Evolutionary conservation across 192 early-diverging fungal genomes (phyloP).

Genomic region (Backusella mclennaniae): DNA sequence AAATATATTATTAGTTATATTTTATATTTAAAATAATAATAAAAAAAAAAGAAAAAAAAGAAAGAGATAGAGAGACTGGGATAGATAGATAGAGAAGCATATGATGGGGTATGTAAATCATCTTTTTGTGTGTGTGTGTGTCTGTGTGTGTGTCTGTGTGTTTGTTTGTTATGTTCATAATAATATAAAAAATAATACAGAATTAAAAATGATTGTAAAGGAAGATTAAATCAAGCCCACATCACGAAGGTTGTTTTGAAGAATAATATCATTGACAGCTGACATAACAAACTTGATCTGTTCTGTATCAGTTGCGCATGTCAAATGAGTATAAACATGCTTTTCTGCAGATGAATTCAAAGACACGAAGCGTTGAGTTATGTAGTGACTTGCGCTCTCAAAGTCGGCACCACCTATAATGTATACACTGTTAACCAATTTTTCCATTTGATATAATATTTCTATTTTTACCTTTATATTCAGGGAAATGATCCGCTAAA

Average conservation of each 20-base stretch:
- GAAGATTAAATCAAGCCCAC: slow-evolving; percentile 66
- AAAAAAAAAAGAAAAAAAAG: neutral
- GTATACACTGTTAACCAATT: neutral
- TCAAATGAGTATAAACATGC: slow-evolving; percentile 86
- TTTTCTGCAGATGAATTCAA: slow-evolving; percentile 73
- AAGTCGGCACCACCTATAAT: slow-evolving; percentile 59
- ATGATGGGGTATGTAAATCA: neutral
- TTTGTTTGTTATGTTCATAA: neutral
- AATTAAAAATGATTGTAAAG: neutral
- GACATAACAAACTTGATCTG: slow-evolving; percentile 91
- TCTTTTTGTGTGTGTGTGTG: neutral
- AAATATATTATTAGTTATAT: neutral
- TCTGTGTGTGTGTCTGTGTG: neutral
- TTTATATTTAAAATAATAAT: neutral
- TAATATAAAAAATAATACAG: neutral
- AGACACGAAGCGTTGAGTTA: slow-evolving; percentile 74
- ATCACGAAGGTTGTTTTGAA: slow-evolving; percentile 78
- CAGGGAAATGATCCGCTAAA: slow-evolving; percentile 85
- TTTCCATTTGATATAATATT: no score
- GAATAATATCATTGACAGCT: slow-evolving; percentile 87
- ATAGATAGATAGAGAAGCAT: neutral
- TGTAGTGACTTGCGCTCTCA: slow-evolving; percentile 71
- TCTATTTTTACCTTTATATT: slow-evolving; percentile 66
- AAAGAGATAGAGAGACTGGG: neutral
- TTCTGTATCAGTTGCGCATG: slow-evolving; percentile 80